Evolutionary conservation across 169 alveolate species (phyloP), one percentile per base, ranked within the genome.

Genomic region (Theileria orientalis): DNA sequence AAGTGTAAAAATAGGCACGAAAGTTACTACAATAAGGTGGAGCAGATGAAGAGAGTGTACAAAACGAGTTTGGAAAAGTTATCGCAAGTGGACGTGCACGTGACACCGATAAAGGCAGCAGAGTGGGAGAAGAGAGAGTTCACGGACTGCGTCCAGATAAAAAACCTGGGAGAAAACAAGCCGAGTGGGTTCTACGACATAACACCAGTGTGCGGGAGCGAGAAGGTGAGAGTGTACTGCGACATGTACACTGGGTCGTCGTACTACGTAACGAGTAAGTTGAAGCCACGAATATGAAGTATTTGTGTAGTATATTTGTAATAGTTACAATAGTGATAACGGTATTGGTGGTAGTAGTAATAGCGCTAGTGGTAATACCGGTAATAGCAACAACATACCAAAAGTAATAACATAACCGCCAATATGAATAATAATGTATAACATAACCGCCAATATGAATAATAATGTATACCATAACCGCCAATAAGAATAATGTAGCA

Each of bases 171-270:
- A 49, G 94, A 93, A 52, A 86, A 74, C 27, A 87, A 90, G 0
- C 88, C 93, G 32, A 91, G 95, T 19, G 97, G 97, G 30, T 94
- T 93, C 79, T 94, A 94, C 76, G 90, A 87, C 74, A 86, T 93
- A 30, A 49, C 71, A 37, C 95, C 96, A 23, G 69, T 90, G 37
- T 94, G 97, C 40, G 75, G 94, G 9, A 86, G 82, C 23, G 83
- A 86, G 46, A 86, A 85, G 32, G 52, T 94, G 37, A 66, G 97
- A 61, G 97, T 87, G 19, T 94, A 84, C 85, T 94, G 97, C 70
- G 96, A 94, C 60, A 83, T 90, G 86, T 79, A 86, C 46, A 79
- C 88, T 1, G 96, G 95, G 29, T 90, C 93, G 23, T 90, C 96
- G 13, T 94, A 93, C 69, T 93, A 88, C 71, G 83, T 79, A 8